Evolutionary conservation across 2,329 filamentous ascomycete species (phyloP).

Genomic region (Pochonia chlamydosporia): DNA sequence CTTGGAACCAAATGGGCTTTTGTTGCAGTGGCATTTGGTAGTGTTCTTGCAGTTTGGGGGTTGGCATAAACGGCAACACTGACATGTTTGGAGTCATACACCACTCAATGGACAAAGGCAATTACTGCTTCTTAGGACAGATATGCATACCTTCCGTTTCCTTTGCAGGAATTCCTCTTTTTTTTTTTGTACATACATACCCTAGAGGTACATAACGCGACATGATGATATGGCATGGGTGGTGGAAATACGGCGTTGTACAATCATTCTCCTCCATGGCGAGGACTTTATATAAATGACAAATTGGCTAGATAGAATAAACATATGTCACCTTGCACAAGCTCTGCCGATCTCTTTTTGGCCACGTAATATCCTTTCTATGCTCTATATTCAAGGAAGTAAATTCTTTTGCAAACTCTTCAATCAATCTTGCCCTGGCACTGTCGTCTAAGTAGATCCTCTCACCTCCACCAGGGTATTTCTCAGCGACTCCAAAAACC

Average conservation of each 20-base stretch:
- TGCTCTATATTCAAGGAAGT: too few species aligned
- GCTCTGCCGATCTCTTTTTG: too few species aligned
- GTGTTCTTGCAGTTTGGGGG: not conserved
- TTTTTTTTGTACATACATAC: not conserved
- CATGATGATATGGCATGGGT: not conserved
- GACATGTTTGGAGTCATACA: too few species aligned
- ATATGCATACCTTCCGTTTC: not conserved
- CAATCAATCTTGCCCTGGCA: too few species aligned
- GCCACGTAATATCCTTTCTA: too few species aligned
- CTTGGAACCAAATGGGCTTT: not conserved
- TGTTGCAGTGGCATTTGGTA: not conserved
- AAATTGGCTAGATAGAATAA: not conserved
- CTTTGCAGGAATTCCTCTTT: not conserved
- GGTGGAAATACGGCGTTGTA: not conserved
- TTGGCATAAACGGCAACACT: not conserved
- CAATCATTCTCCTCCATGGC: not conserved
- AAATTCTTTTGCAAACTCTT: too few species aligned
- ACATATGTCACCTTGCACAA: too few species aligned
- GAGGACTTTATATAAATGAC: not conserved
- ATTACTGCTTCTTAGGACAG: too few species aligned
- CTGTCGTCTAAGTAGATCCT: not conserved
- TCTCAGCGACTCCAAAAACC: constrained; percentile 66
- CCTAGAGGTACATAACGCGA: not conserved
- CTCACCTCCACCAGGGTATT: constrained; percentile 41
- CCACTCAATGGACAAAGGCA: too few species aligned